phyloP scores from a whole-genome alignment of 148 eudicot genomes.

The Selenicereus undatus region DNA sequence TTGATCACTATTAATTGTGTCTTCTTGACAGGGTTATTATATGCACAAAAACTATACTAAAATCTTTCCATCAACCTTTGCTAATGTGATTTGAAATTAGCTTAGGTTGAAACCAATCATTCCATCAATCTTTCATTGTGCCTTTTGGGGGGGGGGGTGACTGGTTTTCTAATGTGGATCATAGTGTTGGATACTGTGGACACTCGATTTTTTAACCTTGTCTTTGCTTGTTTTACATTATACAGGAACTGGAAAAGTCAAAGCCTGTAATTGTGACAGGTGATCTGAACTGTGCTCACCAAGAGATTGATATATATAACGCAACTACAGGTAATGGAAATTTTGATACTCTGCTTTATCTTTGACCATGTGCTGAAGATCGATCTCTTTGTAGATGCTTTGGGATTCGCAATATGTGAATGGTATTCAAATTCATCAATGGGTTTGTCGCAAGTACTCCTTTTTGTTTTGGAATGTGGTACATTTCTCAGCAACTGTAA shows the following conservation, averaged over 20 bases:
- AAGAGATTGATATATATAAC: slow-evolving; percentile 91
- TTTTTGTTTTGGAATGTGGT: background rate
- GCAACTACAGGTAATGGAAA: slow-evolving; percentile 62
- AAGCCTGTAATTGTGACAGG: slow-evolving; percentile 95
- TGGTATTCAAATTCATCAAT: background rate
- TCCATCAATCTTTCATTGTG: too few species aligned
- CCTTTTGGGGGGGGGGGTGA: too few species aligned
- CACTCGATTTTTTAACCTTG: background rate
- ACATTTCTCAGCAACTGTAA: too few species aligned
- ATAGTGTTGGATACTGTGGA: background rate
- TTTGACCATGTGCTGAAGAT: background rate
- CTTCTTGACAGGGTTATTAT: background rate
- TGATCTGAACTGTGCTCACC: slow-evolving; percentile 92
- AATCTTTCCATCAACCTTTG: background rate
- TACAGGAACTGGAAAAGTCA: too few species aligned
- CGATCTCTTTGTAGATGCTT: background rate
- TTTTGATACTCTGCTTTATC: background rate
- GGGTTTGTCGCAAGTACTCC: background rate
- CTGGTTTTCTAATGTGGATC: background rate
- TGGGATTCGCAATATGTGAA: too few species aligned
- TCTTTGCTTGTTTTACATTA: slow-evolving; percentile 7
- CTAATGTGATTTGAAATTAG: background rate
- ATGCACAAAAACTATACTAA: too few species aligned
- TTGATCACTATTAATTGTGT: background rate
- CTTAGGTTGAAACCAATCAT: background rate